Conservation (phyloP, 441 rosid species). For the Eutrema salsugineum region DNA sequence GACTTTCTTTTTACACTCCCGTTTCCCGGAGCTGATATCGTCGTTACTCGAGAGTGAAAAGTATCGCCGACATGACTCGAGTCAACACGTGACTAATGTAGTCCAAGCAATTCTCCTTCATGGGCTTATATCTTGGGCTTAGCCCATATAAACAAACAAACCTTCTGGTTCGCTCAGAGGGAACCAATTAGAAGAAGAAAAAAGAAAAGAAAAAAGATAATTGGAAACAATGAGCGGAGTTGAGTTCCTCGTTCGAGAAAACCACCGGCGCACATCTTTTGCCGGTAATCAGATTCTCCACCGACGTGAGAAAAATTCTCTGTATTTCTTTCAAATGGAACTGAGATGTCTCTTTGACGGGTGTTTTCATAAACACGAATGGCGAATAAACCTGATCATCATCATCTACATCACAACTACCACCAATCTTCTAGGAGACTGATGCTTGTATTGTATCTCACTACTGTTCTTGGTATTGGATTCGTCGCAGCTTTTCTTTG, state of each 20-base stretch:
- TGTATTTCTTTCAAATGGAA: slow-evolving; percentile 1
- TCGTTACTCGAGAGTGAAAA: not conserved
- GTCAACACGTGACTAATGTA: slow-evolving; percentile 18
- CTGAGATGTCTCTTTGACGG: slow-evolving; percentile 1
- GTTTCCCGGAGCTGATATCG: slow-evolving; percentile 11
- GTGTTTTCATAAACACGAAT: slow-evolving; percentile 26
- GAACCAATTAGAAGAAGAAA: too few relatives aligned
- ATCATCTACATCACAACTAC: slow-evolving; percentile 23
- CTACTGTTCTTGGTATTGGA: slow-evolving; percentile 37
- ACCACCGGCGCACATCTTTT: slow-evolving; percentile 69
- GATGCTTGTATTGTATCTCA: slow-evolving; percentile 36
- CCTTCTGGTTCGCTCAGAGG: not conserved
- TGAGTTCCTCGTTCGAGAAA: slow-evolving; percentile 18
- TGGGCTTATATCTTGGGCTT: not conserved
- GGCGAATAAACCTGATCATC: slow-evolving; percentile 31
- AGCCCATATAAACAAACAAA: not conserved
- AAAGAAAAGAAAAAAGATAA: not conserved
- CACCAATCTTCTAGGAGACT: slow-evolving; percentile 30
- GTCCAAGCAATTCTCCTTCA: not conserved
- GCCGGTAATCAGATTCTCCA: slow-evolving; percentile 9
- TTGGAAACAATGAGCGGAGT: not conserved
- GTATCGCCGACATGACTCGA: slow-evolving; percentile 9
- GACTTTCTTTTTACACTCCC: not conserved
- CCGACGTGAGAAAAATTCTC: slow-evolving; percentile 1
- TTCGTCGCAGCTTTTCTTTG: slow-evolving; percentile 41